A percentile compares a stretch with the other conserved stretches of the same genome.
Evolutionary conservation across 2,329 filamentous ascomycete species (phyloP).

Genomic region (Trichoderma aggressivum): DNA sequence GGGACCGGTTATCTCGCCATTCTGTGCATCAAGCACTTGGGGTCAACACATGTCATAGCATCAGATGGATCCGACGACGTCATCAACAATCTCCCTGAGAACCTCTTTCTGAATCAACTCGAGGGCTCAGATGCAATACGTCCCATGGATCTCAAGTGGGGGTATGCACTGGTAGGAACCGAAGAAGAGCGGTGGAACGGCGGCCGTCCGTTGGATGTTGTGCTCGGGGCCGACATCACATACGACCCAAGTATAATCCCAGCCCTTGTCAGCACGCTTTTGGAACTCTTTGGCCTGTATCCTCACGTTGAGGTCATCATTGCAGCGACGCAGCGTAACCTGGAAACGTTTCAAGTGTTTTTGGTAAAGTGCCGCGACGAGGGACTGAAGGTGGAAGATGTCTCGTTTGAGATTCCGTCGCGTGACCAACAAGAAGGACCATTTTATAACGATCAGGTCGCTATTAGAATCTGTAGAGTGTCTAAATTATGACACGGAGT

Average conservation of each 20-base stretch:
- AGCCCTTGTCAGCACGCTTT: constrained; percentile 61
- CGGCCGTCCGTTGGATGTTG: constrained; percentile 52
- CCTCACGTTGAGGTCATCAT: constrained; percentile 60
- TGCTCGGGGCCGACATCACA: constrained; percentile 75
- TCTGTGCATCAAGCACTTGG: constrained; percentile 66
- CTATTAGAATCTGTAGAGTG: constrained; percentile 51
- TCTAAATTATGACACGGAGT: constrained; percentile 21
- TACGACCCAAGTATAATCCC: constrained; percentile 66
- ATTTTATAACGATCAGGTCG: constrained; percentile 60
- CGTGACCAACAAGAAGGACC: constrained; percentile 53
- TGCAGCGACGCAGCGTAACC: constrained; percentile 68
- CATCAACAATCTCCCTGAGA: constrained; percentile 63
- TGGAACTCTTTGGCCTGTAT: constrained; percentile 57
- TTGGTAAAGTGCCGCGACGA: constrained; percentile 53
- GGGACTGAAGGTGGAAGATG: constrained; percentile 40
- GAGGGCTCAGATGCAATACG: constrained; percentile 45
- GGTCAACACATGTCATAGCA: constrained; percentile 56
- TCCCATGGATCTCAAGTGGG: constrained; percentile 62
- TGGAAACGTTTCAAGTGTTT: constrained; percentile 65
- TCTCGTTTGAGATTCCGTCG: constrained; percentile 41
- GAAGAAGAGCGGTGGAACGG: constrained; percentile 54
- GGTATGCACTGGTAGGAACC: constrained; percentile 54
- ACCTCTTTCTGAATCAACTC: constrained; percentile 65
- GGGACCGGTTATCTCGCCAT: constrained; percentile 75
- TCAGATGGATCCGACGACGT: constrained; percentile 75